phyloP scores from a whole-genome alignment of 495 filamentous ascomycete genomes.

The Xylaria palmicola region DNA sequence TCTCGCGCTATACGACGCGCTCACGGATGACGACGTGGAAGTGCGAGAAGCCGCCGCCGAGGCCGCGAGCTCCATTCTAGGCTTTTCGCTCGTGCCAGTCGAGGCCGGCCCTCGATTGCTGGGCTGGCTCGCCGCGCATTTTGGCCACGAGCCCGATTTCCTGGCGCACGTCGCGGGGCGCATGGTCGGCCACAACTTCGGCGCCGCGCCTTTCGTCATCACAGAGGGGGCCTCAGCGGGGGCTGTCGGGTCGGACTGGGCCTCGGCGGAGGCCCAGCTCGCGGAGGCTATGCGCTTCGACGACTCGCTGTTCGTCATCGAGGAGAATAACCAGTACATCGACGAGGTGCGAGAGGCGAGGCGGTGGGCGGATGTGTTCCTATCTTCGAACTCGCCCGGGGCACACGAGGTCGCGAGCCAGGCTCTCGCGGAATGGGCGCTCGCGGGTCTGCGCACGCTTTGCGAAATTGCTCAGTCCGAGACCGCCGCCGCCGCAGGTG shows the following conservation, averaged over 20 bases:
- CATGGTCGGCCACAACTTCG: slow-evolving; percentile 31
- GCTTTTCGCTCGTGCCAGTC: slow-evolving; percentile 36
- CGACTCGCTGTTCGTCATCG: slow-evolving; percentile 75
- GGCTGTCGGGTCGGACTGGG: slow-evolving; percentile 18
- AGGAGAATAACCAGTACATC: slow-evolving; percentile 88
- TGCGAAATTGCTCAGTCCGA: slow-evolving; percentile 36
- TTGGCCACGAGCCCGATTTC: slow-evolving; percentile 29
- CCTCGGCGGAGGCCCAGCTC: slow-evolving; percentile 48
- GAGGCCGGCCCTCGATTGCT: slow-evolving; percentile 40
- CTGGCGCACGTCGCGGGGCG: slow-evolving; percentile 30
- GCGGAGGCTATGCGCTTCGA: slow-evolving; percentile 56
- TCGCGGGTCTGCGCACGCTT: slow-evolving; percentile 54
- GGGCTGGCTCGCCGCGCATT: slow-evolving; percentile 32
- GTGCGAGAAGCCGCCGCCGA: slow-evolving; percentile 65
- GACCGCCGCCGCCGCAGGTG: slow-evolving; percentile 24
- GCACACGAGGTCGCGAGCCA: not conserved
- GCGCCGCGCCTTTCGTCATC: slow-evolving; percentile 5
- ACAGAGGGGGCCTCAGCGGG: not conserved
- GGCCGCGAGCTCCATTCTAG: slow-evolving; percentile 40
- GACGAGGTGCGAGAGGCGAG: slow-evolving; percentile 71
- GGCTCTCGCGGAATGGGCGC: slow-evolving; percentile 51
- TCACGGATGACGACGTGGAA: slow-evolving; percentile 92
- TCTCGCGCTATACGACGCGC: slow-evolving; percentile 49
- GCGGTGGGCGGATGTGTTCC: slow-evolving; percentile 59
- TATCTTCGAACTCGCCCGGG: slow-evolving; percentile 20